Base-by-base conservation (phyloP, 2,329 filamentous ascomycete genomes). In the Orbilia quercus region DNA sequence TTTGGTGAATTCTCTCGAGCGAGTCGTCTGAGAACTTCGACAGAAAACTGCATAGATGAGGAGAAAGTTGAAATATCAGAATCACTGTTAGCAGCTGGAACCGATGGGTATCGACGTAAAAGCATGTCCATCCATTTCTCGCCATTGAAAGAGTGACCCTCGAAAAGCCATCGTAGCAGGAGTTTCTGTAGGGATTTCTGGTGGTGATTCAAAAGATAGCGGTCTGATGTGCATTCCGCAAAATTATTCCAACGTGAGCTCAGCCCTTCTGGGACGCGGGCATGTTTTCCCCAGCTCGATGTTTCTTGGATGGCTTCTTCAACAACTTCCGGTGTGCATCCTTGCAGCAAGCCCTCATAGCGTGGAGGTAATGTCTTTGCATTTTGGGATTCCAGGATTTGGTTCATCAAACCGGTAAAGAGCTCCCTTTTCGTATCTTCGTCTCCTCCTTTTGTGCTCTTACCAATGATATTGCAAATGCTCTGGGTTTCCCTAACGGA, bases 391-490 rank as follows among this genome's bases (percentile, higher is more conserved):
- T 31, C 5, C 5, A 31, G 28, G 28, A 31, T 31, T 9, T 31
- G 28, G 18, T 51, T 51, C 3, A 51, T 20, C 0, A 62, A 22
- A 3, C 28, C 9, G 16, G 58, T 62, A 22, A 20, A 62, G 4
- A n/a, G 20, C 6, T 44, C 58, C 23, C 45, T 18, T 22, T 62
- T 62, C 44, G 36, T 31, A 1, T 11, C 14, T 9, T 28, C 22
- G 22, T 62, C 44, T 11, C 16, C 23, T 16, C n/a, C 9, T 11
- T 16, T 51, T 2, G 45, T 44, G 28, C 45, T 62, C 6, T n/a
- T 18, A 0, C 16, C 31, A n/a, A 62, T 31, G 18, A 25, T 7
- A 11, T 3, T 7, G 11, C 58, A 62, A 1, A 42, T 14, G 1
- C 23, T n/a, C 14, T 22, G 22, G 7, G 48, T 31, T 11, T 62